Percentiles rank a stretch among this genome's conserved stretches.
Evolutionary conservation across 2,329 filamentous ascomycete species (phyloP).

Genomic region (Hymenoscyphus salicellus): DNA sequence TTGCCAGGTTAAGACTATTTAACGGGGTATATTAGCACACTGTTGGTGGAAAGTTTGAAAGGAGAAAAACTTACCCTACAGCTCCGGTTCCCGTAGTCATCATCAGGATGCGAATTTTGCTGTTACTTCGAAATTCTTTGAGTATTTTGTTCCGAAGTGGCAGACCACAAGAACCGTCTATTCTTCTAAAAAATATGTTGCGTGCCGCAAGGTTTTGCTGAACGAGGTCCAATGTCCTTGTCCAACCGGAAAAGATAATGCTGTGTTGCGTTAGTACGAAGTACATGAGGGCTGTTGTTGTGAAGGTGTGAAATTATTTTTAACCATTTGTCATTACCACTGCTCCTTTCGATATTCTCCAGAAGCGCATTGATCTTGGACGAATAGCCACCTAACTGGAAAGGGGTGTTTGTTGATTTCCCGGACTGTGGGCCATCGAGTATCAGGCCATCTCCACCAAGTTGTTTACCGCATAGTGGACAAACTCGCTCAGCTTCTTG

Average conservation of each 20-base stretch:
- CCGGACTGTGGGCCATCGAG: neutral
- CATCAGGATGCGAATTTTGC: conserved; percentile 37
- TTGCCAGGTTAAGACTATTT: conserved; percentile 21
- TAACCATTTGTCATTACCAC: neutral
- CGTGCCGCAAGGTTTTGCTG: conserved; percentile 37
- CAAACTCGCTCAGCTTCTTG: neutral
- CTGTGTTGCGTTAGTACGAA: conserved; percentile 42
- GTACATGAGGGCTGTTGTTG: conserved; percentile 19
- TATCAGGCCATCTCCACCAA: neutral
- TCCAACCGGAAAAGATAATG: conserved; percentile 24
- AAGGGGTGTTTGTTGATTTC: neutral
- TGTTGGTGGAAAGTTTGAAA: neutral
- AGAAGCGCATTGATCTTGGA: neutral
- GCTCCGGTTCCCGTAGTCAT: conserved; percentile 42
- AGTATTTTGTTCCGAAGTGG: neutral
- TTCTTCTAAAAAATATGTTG: neutral
- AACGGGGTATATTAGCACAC: too few relatives aligned
- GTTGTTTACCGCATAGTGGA: neutral
- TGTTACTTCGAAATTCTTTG: conserved; percentile 8
- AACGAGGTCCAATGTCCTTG: conserved; percentile 17
- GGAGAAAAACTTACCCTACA: conserved; percentile 16
- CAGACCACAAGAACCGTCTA: neutral
- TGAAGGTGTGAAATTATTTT: too few relatives aligned
- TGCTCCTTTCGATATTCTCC: neutral
- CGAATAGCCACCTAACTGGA: neutral